Conservation (phyloP, 495 filamentous ascomycete genomes). For the Apiosordaria backusii region DNA sequence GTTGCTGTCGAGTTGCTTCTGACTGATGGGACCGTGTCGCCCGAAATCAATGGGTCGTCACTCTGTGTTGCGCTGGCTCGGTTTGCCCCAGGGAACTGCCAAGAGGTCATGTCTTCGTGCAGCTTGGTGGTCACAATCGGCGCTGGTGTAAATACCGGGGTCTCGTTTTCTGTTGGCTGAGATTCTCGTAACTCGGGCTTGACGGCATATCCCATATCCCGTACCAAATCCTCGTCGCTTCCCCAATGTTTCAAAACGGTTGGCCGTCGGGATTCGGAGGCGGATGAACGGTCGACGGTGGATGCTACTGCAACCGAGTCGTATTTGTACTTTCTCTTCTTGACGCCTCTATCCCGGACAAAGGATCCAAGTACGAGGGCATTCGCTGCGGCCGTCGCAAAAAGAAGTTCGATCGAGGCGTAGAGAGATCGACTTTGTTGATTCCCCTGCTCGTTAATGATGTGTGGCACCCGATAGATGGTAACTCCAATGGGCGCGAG, state of each 20-base stretch:
- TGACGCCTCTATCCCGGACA: slow-evolving; percentile 71
- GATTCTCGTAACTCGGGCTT: slow-evolving; percentile 53
- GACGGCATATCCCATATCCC: slow-evolving; percentile 65
- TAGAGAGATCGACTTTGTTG: slow-evolving; percentile 75
- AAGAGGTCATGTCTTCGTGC: slow-evolving; percentile 34
- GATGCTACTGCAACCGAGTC: slow-evolving; percentile 45
- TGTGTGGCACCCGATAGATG: slow-evolving; percentile 69
- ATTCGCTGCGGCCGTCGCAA: slow-evolving; percentile 73
- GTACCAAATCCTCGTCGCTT: slow-evolving; percentile 75
- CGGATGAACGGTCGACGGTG: slow-evolving; percentile 42
- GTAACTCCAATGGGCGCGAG: slow-evolving; percentile 71
- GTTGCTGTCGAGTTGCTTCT: slow-evolving; percentile 38
- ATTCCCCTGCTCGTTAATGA: slow-evolving; percentile 57
- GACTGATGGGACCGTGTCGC: slow-evolving; percentile 23
- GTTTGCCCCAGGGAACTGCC: slow-evolving; percentile 37
- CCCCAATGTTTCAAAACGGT: slow-evolving; percentile 66
- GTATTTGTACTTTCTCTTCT: slow-evolving; percentile 70
- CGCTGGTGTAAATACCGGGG: slow-evolving; percentile 28
- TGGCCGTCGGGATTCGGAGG: slow-evolving; percentile 41
- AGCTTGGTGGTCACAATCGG: slow-evolving; percentile 23
- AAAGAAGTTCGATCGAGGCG: slow-evolving; percentile 74
- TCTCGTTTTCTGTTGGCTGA: slow-evolving; percentile 23
- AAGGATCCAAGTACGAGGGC: slow-evolving; percentile 77
- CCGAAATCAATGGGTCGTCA: slow-evolving; percentile 32
- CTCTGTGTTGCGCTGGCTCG: slow-evolving; percentile 27